Conservation (phyloP, 352 stramenopile genomes). For the Phytophthora uliginosa region DNA sequence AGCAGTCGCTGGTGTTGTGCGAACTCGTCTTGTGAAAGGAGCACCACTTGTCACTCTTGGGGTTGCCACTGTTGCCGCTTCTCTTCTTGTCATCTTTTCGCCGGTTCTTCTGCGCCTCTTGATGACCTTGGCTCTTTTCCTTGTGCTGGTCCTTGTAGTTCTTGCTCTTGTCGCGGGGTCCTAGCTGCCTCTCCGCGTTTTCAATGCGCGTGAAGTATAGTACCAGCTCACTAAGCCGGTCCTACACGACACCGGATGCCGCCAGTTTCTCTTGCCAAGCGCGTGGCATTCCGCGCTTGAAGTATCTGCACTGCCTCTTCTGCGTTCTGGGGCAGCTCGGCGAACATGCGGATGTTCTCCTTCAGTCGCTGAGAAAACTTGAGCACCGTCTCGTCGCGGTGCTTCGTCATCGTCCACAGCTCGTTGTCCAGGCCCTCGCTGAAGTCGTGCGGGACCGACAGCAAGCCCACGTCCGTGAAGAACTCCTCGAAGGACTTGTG, state of each 20-base stretch:
- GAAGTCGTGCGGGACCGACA: too few species aligned
- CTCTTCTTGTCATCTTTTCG: not conserved
- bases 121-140: not conserved
- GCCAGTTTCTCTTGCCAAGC: conserved; percentile 10
- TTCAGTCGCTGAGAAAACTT: too few species aligned
- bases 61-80: too few species aligned
- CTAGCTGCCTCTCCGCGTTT: not conserved
- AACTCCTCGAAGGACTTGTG: too few species aligned
- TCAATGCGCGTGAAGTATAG: not conserved
- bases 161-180: not conserved
- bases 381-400: too few species aligned
- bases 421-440: too few species aligned
- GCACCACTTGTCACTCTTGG: not conserved
- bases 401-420: too few species aligned
- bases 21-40: not conserved
- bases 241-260: not conserved
- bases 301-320: conserved; percentile 14
- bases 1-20: not conserved
- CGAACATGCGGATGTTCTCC: conserved; percentile 11
- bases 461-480: too few species aligned
- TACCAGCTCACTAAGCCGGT: not conserved
- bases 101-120: not conserved
- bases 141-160: not conserved
- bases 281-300: conserved; percentile 11
- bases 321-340: conserved; percentile 4